phyloP scores from a whole-genome alignment of 352 stramenopile species.

The Globisporangium heterothallicum region DNA sequence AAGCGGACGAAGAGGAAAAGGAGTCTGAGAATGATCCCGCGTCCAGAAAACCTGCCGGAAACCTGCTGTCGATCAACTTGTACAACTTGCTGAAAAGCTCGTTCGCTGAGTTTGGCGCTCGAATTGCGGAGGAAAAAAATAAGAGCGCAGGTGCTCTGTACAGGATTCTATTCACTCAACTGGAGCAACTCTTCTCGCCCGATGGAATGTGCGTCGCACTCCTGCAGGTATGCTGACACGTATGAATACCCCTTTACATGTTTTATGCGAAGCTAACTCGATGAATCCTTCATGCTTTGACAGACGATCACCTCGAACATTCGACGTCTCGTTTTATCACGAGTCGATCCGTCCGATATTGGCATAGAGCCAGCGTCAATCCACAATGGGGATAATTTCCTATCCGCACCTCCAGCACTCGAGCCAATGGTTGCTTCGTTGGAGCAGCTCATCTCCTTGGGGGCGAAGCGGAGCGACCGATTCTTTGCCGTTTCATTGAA shows the following conservation, averaged over 20 bases:
- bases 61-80: constrained; percentile 5
- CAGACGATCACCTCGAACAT: constrained; percentile 81
- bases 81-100: constrained; percentile 15
- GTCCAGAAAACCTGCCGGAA: not conserved
- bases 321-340: constrained; percentile 72
- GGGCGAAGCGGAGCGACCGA: constrained; percentile 68
- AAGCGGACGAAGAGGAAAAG: constrained; percentile 24
- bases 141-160: not conserved
- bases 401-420: constrained; percentile 55
- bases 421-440: constrained; percentile 57
- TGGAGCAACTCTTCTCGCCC: constrained; percentile 34
- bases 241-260: not conserved
- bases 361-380: constrained; percentile 41
- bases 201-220: constrained; percentile 67
- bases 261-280: not conserved
- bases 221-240: constrained; percentile 30
- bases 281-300: constrained; percentile 1
- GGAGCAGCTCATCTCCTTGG: constrained; percentile 76
- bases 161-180: constrained; percentile 1
- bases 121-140: not conserved
- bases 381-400: constrained; percentile 36
- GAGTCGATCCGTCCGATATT: constrained; percentile 68
- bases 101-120: constrained; percentile 11
- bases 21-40: constrained; percentile 3
- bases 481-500: constrained; percentile 83